A percentile compares a stretch with the other conserved stretches of the same genome.
These are phyloP conservation scores for Citrullus mucosospermus DNA, from an alignment of 306 rosid species.

Conservation along the genomic window DNA sequence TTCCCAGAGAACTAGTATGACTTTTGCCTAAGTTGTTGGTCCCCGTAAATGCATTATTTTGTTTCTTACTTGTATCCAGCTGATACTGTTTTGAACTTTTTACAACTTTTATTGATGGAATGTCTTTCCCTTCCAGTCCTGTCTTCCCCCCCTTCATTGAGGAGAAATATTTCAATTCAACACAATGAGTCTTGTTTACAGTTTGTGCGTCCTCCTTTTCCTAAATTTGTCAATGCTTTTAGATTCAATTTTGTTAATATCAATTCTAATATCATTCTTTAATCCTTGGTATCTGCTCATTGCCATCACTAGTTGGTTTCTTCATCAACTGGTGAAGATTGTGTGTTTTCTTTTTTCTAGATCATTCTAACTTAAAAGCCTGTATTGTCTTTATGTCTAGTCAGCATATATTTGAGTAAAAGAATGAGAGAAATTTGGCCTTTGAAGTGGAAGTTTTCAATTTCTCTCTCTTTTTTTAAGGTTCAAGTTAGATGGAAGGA, in stretches of 20 bases:
- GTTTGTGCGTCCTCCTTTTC: background rate
- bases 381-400: background rate
- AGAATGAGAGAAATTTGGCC: background rate
- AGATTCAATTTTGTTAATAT: background rate
- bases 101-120: background rate
- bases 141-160: background rate
- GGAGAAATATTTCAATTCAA: background rate
- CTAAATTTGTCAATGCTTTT: background rate
- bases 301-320: background rate
- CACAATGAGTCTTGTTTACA: background rate
- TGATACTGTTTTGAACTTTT: background rate
- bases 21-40: background rate
- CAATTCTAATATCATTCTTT: background rate
- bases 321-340: background rate
- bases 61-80: background rate
- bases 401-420: background rate
- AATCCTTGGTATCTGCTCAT: background rate
- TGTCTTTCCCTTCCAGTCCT: background rate
- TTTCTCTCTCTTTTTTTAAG: background rate
- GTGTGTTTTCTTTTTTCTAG: background rate
- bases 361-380: background rate
- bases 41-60: background rate
- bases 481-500: background rate
- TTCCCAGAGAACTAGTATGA: background rate
- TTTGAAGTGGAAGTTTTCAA: background rate